Evolutionary conservation across 2,329 filamentous ascomycete species (phyloP).

Genomic region (Hymenoscyphus repandus): DNA sequence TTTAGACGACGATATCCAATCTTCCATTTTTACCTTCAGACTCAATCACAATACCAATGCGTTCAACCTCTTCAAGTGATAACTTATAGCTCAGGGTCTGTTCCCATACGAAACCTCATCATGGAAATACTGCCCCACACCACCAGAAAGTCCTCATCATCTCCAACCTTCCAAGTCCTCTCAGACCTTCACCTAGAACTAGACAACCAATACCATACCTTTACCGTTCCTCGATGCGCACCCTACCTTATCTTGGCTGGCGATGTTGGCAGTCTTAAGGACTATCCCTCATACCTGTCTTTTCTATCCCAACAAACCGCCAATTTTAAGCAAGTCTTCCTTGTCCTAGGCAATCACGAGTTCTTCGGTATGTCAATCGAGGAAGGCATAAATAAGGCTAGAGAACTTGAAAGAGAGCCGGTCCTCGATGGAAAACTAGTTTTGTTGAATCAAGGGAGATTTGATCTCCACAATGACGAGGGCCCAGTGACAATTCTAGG

Average conservation of each 20-base stretch:
- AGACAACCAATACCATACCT: conserved; percentile 36
- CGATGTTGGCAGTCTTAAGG: conserved; percentile 40
- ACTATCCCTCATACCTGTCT: conserved; percentile 28
- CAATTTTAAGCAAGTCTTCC: conserved; percentile 38
- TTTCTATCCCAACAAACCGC: conserved; percentile 39
- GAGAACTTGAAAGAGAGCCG: conserved; percentile 8
- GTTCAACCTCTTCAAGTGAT: too few relatives aligned
- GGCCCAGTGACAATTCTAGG: conserved; percentile 36
- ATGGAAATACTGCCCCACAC: too few relatives aligned
- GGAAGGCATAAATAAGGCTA: conserved; percentile 13
- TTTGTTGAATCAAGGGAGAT: conserved; percentile 36
- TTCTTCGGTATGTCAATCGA: conserved; percentile 34
- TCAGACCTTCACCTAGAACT: conserved; percentile 44
- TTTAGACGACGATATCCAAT: too few relatives aligned
- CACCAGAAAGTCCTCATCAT: too few relatives aligned
- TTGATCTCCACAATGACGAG: conserved; percentile 34
- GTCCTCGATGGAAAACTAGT: conserved; percentile 28
- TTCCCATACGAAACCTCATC: too few relatives aligned
- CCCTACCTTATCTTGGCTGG: conserved; percentile 44
- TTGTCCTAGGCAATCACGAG: conserved; percentile 45
- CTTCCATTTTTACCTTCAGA: too few relatives aligned
- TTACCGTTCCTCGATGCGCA: conserved; percentile 35
- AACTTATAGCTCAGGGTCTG: too few relatives aligned
- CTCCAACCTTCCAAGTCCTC: conserved; percentile 9
- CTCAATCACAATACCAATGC: too few relatives aligned